Evolutionary conservation across 164 flowering plant species (phyloP).

Genomic region (Protea cynaroides): DNA sequence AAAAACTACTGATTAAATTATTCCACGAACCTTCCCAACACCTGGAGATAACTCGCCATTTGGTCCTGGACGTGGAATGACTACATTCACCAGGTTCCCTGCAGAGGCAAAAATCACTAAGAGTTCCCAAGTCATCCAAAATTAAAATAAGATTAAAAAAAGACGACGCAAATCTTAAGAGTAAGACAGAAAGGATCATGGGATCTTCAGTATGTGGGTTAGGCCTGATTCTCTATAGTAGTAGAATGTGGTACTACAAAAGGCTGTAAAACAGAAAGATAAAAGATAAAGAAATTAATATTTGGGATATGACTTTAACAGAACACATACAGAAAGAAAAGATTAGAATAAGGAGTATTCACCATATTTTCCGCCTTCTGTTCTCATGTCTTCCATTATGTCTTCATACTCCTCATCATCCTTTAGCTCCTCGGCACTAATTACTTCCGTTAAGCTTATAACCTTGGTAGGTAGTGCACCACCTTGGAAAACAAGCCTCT

Average conservation of each 20-base stretch:
- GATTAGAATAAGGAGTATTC: background rate
- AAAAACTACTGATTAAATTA: slow-evolving; percentile 12
- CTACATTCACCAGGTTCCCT: slow-evolving; percentile 74
- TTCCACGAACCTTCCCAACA: slow-evolving; percentile 73
- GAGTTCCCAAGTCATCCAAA: slow-evolving; percentile 3
- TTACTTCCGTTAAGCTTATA: slow-evolving; percentile 77
- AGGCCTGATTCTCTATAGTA: slow-evolving; percentile 54
- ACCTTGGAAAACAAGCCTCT: slow-evolving; percentile 76
- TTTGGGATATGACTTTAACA: background rate
- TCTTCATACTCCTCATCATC: slow-evolving; percentile 90
- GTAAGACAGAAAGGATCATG: slow-evolving; percentile 20
- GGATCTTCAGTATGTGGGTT: slow-evolving; percentile 43
- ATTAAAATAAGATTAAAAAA: background rate
- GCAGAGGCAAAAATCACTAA: slow-evolving; percentile 25
- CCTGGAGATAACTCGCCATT: slow-evolving; percentile 67
- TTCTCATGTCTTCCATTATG: slow-evolving; percentile 87
- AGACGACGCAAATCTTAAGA: slow-evolving; percentile 8
- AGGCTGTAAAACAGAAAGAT: background rate
- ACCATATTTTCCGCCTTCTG: slow-evolving; percentile 88
- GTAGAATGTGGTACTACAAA: slow-evolving; percentile 46
- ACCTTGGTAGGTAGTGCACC: slow-evolving; percentile 59
- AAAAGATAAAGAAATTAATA: background rate
- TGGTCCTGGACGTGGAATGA: slow-evolving; percentile 84
- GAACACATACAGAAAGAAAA: background rate
- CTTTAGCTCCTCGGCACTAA: slow-evolving; percentile 65